Evolutionary conservation across 768 basidiomycete genomes (phyloP).

Genomic region (Suillus variegatus): DNA sequence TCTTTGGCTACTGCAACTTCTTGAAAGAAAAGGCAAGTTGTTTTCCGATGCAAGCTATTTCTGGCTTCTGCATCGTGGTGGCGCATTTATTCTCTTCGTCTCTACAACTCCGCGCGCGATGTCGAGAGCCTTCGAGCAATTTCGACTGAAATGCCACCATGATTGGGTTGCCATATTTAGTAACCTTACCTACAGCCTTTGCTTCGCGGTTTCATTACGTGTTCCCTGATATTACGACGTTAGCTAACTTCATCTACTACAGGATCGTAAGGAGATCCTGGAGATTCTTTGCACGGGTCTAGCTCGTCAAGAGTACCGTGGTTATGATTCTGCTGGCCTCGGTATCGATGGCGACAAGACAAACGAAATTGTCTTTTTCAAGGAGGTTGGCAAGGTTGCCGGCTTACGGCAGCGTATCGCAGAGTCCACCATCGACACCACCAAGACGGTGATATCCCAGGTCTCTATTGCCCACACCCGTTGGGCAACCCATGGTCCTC

Average conservation of each 20-base stretch:
- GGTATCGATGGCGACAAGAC: conserved; percentile 90
- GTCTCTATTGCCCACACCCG: conserved; percentile 98
- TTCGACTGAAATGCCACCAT: neutral
- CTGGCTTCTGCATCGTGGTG: neutral
- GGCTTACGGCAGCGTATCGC: conserved; percentile 89
- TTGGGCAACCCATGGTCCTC: conserved; percentile 98
- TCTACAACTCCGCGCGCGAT: neutral
- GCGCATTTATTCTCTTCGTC: neutral
- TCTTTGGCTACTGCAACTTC: conserved; percentile 95
- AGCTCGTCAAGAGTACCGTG: conserved; percentile 95
- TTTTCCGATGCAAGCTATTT: neutral
- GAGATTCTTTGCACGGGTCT: conserved; percentile 91
- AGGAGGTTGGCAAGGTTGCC: conserved; percentile 97
- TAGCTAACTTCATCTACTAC: conserved; percentile 14
- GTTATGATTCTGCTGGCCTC: conserved; percentile 94
- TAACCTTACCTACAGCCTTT: conserved; percentile 8
- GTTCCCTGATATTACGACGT: conserved; percentile 6
- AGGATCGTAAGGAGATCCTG: conserved; percentile 89
- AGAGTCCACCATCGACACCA: conserved; percentile 65
- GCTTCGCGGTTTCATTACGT: neutral
- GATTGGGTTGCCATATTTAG: conserved; percentile 21
- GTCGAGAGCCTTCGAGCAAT: neutral
- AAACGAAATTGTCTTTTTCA: conserved; percentile 81
- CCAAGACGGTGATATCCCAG: conserved; percentile 79
- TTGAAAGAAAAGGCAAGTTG: conserved; percentile 87